Evolutionary conservation across 108 stramenopile species (phyloP).

Genomic region (Cylindrotheca closterium): DNA sequence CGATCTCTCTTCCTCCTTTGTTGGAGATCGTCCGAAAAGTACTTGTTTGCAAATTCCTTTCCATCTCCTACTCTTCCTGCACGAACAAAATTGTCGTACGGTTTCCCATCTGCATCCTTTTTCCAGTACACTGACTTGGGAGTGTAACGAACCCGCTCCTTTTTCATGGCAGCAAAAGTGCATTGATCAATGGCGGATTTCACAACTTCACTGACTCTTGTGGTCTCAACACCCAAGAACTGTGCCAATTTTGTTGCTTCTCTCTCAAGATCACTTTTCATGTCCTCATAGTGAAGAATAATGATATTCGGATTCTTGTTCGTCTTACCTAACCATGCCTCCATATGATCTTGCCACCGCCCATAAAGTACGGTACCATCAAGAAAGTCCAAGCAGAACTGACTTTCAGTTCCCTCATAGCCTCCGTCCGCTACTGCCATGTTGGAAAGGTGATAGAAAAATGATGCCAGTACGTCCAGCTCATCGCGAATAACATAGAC

Average conservation of each 20-base stretch:
- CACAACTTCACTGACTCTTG: background rate
- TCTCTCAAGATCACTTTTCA: background rate
- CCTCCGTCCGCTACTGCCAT: constrained; percentile 45
- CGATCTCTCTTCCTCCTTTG: background rate
- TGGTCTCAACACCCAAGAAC: background rate
- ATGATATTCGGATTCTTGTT: background rate
- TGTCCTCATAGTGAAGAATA: background rate
- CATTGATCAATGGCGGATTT: background rate
- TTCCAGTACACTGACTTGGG: background rate
- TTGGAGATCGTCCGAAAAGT: background rate
- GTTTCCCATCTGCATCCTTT: background rate
- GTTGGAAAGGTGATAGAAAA: constrained; percentile 74
- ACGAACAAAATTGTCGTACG: background rate
- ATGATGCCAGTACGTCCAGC: constrained; percentile 53
- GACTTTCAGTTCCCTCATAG: constrained; percentile 26
- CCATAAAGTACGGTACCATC: constrained; percentile 55
- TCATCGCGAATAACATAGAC: constrained; percentile 63
- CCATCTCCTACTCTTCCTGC: background rate
- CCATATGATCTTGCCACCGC: constrained; percentile 51
- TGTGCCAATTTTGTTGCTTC: background rate
- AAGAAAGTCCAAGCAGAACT: constrained; percentile 51
- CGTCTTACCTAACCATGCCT: constrained; percentile 26
- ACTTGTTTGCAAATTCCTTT: background rate
- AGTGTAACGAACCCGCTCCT: background rate
- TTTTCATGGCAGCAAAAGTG: background rate